A percentile compares a stretch with the other conserved stretches of the same genome.
These are phyloP conservation scores for Mallotus repandus DNA, from an alignment of 441 rosid species.

Conservation along the genomic window DNA sequence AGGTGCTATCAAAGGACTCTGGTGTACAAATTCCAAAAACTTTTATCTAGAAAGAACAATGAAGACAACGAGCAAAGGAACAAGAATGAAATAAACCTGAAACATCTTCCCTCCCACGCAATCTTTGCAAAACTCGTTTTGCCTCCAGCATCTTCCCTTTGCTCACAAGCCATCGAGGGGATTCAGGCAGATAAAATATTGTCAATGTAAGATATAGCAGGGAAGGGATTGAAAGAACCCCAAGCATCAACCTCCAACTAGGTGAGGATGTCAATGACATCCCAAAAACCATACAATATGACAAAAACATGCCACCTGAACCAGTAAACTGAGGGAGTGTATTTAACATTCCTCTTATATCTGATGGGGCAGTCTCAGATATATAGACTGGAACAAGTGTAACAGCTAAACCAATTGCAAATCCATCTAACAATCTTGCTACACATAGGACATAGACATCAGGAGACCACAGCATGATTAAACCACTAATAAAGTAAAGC, in stretches of 20 bases:
- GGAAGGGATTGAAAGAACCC: conserved; percentile 75
- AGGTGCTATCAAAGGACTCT: neutral
- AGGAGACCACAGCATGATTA: conserved; percentile 87
- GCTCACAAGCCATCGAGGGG: conserved; percentile 96
- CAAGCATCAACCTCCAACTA: conserved; percentile 91
- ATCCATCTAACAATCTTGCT: conserved; percentile 80
- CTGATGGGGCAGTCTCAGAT: conserved; percentile 92
- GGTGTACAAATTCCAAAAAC: neutral
- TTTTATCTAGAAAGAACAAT: neutral
- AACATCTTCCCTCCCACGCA: conserved; percentile 85
- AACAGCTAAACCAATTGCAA: conserved; percentile 78
- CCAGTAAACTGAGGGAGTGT: conserved; percentile 91
- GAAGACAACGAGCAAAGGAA: neutral
- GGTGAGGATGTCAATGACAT: conserved; percentile 70
- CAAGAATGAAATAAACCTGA: conserved; percentile 44
- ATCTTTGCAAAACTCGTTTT: conserved; percentile 62
- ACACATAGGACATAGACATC: conserved; percentile 66
- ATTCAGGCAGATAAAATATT: conserved; percentile 78
- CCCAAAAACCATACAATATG: conserved; percentile 80
- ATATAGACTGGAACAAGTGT: conserved; percentile 80
- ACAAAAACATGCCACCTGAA: conserved; percentile 78
- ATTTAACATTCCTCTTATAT: conserved; percentile 75
- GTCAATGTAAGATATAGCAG: conserved; percentile 47
- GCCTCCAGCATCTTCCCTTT: conserved; percentile 89
- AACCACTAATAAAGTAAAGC: conserved; percentile 63